A percentile compares a stretch with the other conserved stretches of the same genome.
phyloP scores from a whole-genome alignment of 2,329 filamentous ascomycete genomes.

The Hypoxylon sp. region DNA sequence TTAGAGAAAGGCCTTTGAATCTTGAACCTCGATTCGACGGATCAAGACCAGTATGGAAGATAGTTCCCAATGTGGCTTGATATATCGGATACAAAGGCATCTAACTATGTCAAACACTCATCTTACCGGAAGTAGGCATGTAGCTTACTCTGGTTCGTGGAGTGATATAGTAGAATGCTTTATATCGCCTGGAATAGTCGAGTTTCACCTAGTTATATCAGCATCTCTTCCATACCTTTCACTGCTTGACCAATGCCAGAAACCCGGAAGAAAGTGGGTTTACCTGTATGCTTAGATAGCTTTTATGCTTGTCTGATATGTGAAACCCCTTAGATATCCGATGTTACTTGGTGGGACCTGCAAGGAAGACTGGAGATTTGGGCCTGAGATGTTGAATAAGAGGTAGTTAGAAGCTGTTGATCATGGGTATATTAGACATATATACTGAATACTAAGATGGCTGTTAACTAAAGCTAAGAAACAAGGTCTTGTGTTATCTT shows the following conservation, averaged over 20 bases:
- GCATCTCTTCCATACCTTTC: neutral
- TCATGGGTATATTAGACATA: neutral
- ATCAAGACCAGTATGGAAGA: constrained; percentile 12
- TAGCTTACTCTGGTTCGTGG: constrained; percentile 6
- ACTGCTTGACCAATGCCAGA: neutral
- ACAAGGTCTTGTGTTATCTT: neutral
- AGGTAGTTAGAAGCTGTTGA: neutral
- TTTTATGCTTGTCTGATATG: constrained; percentile 9
- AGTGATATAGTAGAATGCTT: constrained; percentile 8
- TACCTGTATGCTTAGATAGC: neutral
- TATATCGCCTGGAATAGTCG: constrained; percentile 15
- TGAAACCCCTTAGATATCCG: neutral
- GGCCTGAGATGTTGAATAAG: neutral
- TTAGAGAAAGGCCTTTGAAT: constrained; percentile 4
- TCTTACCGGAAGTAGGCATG: constrained; percentile 8
- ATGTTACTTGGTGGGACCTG: neutral
- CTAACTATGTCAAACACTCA: constrained; percentile 12
- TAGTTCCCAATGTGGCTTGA: neutral
- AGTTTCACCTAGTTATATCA: constrained; percentile 14
- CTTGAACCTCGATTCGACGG: neutral
- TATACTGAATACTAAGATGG: neutral
- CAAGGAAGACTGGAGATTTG: neutral
- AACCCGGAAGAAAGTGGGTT: constrained; percentile 9
- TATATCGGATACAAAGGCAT: constrained; percentile 9
- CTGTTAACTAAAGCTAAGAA: neutral